These are phyloP conservation scores for Cladosporium sp. DNA, from an alignment of 2,329 filamentous ascomycete species.

Conservation along the genomic window DNA sequence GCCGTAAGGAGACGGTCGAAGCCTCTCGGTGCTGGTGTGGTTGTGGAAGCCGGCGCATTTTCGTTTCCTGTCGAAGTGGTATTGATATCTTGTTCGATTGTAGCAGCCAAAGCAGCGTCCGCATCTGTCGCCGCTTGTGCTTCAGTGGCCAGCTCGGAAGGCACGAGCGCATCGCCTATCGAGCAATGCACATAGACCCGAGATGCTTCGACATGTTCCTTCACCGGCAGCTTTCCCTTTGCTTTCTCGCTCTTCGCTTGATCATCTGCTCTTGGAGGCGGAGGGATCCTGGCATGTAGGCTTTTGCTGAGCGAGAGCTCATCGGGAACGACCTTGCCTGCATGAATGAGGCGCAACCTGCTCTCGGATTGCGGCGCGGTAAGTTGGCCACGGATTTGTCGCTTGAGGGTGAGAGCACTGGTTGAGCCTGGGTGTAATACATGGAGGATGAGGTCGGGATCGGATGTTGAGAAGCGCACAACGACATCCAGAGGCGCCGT, in stretches of 20 bases:
- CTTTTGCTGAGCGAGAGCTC: conserved; percentile 62
- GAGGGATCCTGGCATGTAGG: conserved; percentile 60
- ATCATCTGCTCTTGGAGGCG: conserved; percentile 38
- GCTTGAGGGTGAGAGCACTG: conserved; percentile 75
- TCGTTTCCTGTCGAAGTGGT: background rate
- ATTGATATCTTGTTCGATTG: background rate
- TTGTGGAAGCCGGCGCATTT: conserved; percentile 32
- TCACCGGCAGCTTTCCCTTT: conserved; percentile 66
- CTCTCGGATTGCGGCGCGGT: conserved; percentile 57
- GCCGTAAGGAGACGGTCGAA: conserved; percentile 81
- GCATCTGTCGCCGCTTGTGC: conserved; percentile 40
- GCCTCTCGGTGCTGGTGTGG: conserved; percentile 63
- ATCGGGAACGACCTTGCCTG: conserved; percentile 81
- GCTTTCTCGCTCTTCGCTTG: conserved; percentile 33
- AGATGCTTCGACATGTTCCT: conserved; percentile 35
- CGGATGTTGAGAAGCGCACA: conserved; percentile 82
- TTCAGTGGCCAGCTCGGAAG: conserved; percentile 67
- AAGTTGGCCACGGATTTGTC: conserved; percentile 71
- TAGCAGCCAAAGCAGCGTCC: conserved; percentile 31
- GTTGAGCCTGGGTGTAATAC: conserved; percentile 65
- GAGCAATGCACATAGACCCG: conserved; percentile 91
- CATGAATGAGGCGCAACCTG: conserved; percentile 83
- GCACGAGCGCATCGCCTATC: conserved; percentile 68
- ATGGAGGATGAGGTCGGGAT: conserved; percentile 77
- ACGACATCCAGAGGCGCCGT: conserved; percentile 60